These are phyloP conservation scores for Elongisporangium undulatum DNA, from an alignment of 352 stramenopile species.

Conservation along the genomic window DNA sequence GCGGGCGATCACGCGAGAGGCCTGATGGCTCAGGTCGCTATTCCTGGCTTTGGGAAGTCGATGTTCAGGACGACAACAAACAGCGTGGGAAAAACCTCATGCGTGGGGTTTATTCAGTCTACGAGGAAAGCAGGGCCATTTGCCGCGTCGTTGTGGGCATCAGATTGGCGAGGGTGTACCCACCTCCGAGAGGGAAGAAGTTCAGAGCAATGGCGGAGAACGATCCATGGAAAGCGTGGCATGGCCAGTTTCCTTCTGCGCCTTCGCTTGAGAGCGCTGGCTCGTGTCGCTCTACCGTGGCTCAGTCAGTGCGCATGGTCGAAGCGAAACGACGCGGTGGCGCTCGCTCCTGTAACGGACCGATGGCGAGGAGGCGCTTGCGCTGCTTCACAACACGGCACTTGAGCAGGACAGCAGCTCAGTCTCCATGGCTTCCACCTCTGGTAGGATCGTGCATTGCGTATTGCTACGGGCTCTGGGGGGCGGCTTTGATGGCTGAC, in stretches of 20 bases:
- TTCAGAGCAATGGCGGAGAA: not conserved
- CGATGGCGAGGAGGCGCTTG: not conserved
- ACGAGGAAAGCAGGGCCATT: not conserved
- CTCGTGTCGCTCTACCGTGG: not conserved
- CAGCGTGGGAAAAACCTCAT: not conserved
- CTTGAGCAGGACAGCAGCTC: not conserved
- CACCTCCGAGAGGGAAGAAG: not conserved
- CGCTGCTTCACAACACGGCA: not conserved
- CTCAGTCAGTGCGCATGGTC: not conserved
- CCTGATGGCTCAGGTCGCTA: not conserved
- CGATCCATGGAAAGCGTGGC: not conserved
- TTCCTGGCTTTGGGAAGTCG: not conserved
- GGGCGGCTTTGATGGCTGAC: not conserved
- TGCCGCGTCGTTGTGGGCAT: not conserved
- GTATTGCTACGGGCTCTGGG: no score
- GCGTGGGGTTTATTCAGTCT: not conserved
- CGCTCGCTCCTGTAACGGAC: not conserved
- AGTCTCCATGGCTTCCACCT: not conserved
- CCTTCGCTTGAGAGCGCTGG: no score
- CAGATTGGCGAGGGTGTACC: not conserved
- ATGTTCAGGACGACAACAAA: conserved; percentile 1
- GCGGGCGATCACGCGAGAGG: not conserved
- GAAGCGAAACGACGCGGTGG: not conserved
- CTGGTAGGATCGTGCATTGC: not conserved
- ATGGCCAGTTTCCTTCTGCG: not conserved